phyloP scores from a whole-genome alignment of 2,329 filamentous ascomycete species.

The Graphiopsis chlorocephala region DNA sequence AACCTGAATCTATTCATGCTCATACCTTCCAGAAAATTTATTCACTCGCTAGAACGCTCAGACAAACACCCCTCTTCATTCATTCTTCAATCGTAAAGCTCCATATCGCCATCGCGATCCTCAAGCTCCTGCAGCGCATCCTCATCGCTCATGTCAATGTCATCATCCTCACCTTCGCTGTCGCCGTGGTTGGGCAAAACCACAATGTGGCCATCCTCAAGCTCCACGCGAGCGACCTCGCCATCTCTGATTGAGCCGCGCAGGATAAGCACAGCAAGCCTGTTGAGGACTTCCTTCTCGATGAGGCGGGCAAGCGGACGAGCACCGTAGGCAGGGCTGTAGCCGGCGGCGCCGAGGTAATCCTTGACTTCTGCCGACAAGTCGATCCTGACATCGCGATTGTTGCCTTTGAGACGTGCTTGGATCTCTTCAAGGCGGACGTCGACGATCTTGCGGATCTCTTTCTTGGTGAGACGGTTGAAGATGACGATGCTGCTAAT shows the following conservation, averaged over 20 bases:
- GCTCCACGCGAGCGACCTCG: constrained; percentile 74
- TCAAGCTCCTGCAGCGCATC: constrained; percentile 70
- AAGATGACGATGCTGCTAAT: constrained; percentile 97
- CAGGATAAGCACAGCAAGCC: constrained; percentile 85
- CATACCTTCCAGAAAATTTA: neutral
- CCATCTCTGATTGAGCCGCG: constrained; percentile 81
- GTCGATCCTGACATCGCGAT: constrained; percentile 80
- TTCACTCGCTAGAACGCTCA: neutral
- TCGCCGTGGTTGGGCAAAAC: constrained; percentile 81
- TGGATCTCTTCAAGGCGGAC: constrained; percentile 85
- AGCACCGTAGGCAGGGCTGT: constrained; percentile 93
- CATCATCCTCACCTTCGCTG: constrained; percentile 51
- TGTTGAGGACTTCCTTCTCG: constrained; percentile 95
- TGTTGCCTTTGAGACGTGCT: constrained; percentile 80
- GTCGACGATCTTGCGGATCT: constrained; percentile 96
- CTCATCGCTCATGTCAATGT: constrained; percentile 68
- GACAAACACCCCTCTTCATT: neutral
- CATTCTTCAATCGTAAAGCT: constrained; percentile 55
- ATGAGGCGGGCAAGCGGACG: constrained; percentile 85
- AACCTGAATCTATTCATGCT: neutral
- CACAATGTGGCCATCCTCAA: constrained; percentile 74
- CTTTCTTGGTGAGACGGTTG: constrained; percentile 84
- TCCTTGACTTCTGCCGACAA: constrained; percentile 84
- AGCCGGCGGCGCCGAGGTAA: constrained; percentile 86
- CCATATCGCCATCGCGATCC: constrained; percentile 55